A percentile compares a stretch with the other conserved stretches of the same genome.
These are phyloP conservation scores for Pistacia atlantica DNA, from an alignment of 345 rosid species.

Conservation along the genomic window DNA sequence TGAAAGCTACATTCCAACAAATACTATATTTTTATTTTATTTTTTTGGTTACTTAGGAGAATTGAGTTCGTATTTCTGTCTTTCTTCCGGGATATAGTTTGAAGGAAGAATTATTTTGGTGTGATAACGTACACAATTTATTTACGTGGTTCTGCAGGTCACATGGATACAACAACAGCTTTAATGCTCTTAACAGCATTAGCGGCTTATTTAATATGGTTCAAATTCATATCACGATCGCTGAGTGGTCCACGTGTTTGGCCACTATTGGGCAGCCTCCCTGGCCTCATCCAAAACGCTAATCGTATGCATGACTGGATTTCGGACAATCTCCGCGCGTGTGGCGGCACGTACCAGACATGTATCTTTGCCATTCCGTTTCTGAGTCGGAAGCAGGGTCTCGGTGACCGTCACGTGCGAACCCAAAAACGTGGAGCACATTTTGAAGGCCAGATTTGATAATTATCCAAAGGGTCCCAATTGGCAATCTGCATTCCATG, in stretches of 20 bases:
- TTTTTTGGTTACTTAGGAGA: background rate
- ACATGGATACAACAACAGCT: conserved; percentile 51
- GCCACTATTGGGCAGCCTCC: conserved; percentile 78
- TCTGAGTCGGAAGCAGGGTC: conserved; percentile 59
- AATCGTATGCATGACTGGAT: conserved; percentile 79
- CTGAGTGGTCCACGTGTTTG: conserved; percentile 69
- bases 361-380: conserved; percentile 63
- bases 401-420: conserved; percentile 87
- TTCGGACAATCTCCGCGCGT: conserved; percentile 65
- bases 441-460: conserved; percentile 67
- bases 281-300: conserved; percentile 57
- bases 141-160: conserved; percentile 3
- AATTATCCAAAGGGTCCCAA: conserved; percentile 81
- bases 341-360: conserved; percentile 80
- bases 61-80: background rate
- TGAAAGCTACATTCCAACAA: conserved; percentile 16
- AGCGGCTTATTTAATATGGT: conserved; percentile 54
- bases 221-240: conserved; percentile 42
- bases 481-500: conserved; percentile 80
- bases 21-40: background rate
- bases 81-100: background rate
- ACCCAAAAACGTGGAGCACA: conserved; percentile 70
- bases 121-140: background rate
- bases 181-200: conserved; percentile 45
- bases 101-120: background rate